Percentiles rank a stretch among this genome's conserved stretches.
These are phyloP conservation scores for Podila epicladia DNA, from an alignment of 192 early-diverging fungal genomes.

Conservation along the genomic window DNA sequence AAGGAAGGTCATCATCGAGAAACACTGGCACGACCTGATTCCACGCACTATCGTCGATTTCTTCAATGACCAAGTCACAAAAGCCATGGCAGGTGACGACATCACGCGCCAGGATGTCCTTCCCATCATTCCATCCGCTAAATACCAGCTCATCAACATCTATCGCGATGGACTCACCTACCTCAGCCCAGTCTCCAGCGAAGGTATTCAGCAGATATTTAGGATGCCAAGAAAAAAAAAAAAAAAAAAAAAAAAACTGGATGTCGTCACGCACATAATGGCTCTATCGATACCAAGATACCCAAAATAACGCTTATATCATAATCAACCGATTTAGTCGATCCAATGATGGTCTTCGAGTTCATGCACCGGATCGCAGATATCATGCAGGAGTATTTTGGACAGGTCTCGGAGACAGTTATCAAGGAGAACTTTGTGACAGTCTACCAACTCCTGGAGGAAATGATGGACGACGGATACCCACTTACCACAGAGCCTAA, in stretches of 20 bases:
- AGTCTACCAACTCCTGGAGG: constrained; percentile 91
- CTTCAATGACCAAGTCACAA: constrained; percentile 69
- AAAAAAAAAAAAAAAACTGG: too few species aligned
- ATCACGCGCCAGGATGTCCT: constrained; percentile 65
- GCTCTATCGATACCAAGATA: too few species aligned
- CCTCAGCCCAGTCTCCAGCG: constrained; percentile 75
- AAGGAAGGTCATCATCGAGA: constrained; percentile 88
- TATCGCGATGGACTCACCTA: constrained; percentile 79
- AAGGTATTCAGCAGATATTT: constrained; percentile 61
- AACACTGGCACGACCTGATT: constrained; percentile 83
- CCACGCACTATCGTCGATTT: constrained; percentile 68
- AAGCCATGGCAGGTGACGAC: constrained; percentile 60
- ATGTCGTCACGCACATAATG: too few species aligned
- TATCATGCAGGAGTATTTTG: constrained; percentile 86
- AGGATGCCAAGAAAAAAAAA: too few species aligned
- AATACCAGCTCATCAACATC: constrained; percentile 73
- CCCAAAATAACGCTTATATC: too few species aligned
- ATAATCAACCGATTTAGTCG: constrained; percentile 54
- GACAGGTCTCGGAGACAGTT: constrained; percentile 78
- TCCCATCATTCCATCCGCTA: constrained; percentile 71
- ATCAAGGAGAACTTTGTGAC: constrained; percentile 95
- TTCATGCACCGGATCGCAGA: constrained; percentile 85
- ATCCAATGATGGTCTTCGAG: constrained; percentile 86
- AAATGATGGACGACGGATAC: constrained; percentile 93
- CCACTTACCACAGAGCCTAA: constrained; percentile 90